These are phyloP conservation scores for Colletotrichum eremochloae DNA, from an alignment of 2,329 filamentous ascomycete genomes.

Conservation along the genomic window DNA sequence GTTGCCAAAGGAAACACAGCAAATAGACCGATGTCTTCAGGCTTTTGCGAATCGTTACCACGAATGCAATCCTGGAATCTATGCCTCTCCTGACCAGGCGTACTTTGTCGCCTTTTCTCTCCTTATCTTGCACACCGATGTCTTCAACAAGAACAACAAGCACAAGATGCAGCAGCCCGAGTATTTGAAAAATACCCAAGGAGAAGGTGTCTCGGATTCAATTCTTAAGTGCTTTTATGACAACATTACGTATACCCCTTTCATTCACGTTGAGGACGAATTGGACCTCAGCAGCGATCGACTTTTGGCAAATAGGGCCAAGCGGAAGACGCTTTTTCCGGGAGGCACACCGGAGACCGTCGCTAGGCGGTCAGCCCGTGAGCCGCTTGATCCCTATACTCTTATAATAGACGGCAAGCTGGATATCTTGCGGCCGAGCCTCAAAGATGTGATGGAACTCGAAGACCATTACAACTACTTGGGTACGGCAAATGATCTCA, in stretches of 20 bases:
- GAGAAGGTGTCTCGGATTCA: slow-evolving; percentile 93
- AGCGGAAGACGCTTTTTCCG: slow-evolving; percentile 78
- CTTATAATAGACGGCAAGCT: slow-evolving; percentile 92
- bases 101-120: slow-evolving; percentile 98
- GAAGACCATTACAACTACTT: slow-evolving; percentile 94
- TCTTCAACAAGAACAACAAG: slow-evolving; percentile 99
- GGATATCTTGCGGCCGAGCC: slow-evolving; percentile 83
- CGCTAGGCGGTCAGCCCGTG: slow-evolving; percentile 75
- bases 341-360: slow-evolving; percentile 71
- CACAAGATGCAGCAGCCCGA: slow-evolving; percentile 97
- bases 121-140: slow-evolving; percentile 95
- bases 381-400: slow-evolving; percentile 95
- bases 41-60: slow-evolving; percentile 97
- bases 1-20: slow-evolving; percentile 95
- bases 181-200: slow-evolving; percentile 94
- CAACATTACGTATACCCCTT: slow-evolving; percentile 98
- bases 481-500: slow-evolving; percentile 80
- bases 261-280: slow-evolving; percentile 97
- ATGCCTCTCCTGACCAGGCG: slow-evolving; percentile 90
- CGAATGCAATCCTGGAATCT: slow-evolving; percentile 98
- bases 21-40: slow-evolving; percentile 94
- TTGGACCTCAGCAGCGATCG: slow-evolving; percentile 83
- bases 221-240: slow-evolving; percentile 97
- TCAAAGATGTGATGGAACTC: slow-evolving; percentile 92
- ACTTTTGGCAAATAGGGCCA: slow-evolving; percentile 77